phyloP scores from a whole-genome alignment of 2,329 filamentous ascomycete species.

The Cladosporium sp. region DNA sequence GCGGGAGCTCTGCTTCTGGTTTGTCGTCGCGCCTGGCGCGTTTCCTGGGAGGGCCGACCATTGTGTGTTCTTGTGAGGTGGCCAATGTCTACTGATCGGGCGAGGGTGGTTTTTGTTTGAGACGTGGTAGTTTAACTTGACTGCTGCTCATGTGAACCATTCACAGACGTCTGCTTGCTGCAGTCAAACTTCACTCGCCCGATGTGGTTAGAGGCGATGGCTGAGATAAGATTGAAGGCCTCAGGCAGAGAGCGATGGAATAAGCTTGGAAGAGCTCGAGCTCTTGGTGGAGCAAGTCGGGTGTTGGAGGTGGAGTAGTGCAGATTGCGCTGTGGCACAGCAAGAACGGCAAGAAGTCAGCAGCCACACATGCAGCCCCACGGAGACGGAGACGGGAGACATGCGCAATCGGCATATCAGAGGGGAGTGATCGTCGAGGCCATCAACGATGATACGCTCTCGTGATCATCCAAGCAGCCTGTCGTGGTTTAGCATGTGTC shows the following conservation, averaged over 20 bases:
- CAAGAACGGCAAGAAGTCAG: neutral
- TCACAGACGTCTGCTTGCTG: neutral
- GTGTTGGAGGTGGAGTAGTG: neutral
- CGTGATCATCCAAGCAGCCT: neutral
- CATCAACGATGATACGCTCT: neutral
- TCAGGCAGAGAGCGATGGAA: neutral
- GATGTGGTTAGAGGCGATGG: neutral
- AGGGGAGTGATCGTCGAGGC: neutral
- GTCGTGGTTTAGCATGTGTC: neutral
- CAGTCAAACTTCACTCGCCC: conserved; percentile 15
- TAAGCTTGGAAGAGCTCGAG: neutral
- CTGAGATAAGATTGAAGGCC: neutral
- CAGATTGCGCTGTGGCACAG: neutral
- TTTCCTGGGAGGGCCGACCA: conserved; percentile 42
- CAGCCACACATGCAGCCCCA: conserved; percentile 5
- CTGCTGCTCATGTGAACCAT: neutral
- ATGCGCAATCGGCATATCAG: neutral
- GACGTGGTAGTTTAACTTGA: neutral
- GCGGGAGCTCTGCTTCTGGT: conserved; percentile 64
- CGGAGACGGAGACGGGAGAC: neutral
- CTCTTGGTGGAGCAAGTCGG: neutral
- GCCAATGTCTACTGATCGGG: neutral
- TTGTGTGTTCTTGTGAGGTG: conserved; percentile 18
- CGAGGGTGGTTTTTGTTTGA: neutral
- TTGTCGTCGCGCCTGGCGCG: conserved; percentile 49